These are phyloP conservation scores for Syzygium malaccense DNA, from an alignment of 441 rosid species.

Conservation along the genomic window DNA sequence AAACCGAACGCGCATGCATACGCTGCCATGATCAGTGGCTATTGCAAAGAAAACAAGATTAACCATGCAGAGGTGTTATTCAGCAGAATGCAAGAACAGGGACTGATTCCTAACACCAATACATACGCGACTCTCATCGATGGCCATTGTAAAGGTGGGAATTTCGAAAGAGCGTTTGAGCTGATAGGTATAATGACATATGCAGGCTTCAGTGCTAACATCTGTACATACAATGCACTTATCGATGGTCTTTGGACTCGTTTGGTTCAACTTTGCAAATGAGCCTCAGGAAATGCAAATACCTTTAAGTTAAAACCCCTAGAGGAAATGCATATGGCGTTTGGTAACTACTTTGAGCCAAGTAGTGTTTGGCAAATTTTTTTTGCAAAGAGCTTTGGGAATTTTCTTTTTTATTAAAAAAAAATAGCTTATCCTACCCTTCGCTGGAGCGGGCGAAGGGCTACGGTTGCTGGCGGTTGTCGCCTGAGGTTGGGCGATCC, in stretches of 20 bases:
- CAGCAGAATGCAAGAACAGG: constrained; percentile 78
- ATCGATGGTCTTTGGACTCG: constrained; percentile 28
- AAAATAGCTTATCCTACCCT: too few relatives aligned
- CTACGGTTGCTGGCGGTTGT: too few relatives aligned
- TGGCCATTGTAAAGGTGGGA: constrained; percentile 75
- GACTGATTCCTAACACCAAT: constrained; percentile 54
- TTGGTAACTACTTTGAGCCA: too few relatives aligned
- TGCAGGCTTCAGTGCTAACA: constrained; percentile 56
- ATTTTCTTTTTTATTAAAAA: too few relatives aligned
- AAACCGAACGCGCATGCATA: constrained; percentile 76
- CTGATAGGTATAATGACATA: constrained; percentile 60
- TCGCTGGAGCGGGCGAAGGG: too few relatives aligned
- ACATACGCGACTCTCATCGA: constrained; percentile 66
- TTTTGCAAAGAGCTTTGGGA: too few relatives aligned
- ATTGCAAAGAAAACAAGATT: constrained; percentile 72
- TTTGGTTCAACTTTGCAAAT: too few relatives aligned
- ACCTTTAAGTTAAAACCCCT: too few relatives aligned
- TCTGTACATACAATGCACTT: constrained; percentile 52
- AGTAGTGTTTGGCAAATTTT: too few relatives aligned
- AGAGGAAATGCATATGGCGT: too few relatives aligned
- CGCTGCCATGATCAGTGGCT: constrained; percentile 78
- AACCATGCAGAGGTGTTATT: constrained; percentile 86
- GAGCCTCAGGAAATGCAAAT: too few relatives aligned
- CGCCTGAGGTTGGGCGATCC: too few relatives aligned
- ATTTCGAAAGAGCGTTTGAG: constrained; percentile 58